These are phyloP conservation scores for Wallacemonas sp. DNA, from an alignment of 208 protist species.

Conservation along the genomic window DNA sequence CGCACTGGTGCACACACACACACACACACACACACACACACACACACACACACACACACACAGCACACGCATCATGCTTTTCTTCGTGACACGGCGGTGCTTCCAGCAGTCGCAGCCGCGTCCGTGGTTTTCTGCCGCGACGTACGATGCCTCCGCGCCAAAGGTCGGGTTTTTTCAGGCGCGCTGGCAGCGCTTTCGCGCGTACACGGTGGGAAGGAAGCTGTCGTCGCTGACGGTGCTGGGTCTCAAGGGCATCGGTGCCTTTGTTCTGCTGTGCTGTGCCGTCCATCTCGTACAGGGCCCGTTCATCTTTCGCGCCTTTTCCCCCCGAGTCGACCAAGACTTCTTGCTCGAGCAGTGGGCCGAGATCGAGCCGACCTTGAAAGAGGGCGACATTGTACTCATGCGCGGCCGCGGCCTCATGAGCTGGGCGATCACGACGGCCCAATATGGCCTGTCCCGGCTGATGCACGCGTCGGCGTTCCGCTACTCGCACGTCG, in stretches of 20 bases:
- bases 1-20: too few species aligned
- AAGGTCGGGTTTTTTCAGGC: neutral
- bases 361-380: conserved; percentile 70
- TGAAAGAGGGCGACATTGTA: conserved; percentile 74
- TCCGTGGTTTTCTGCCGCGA: neutral
- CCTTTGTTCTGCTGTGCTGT: conserved; percentile 43
- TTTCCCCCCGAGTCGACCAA: conserved; percentile 27
- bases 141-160: neutral
- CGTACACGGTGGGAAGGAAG: conserved; percentile 19
- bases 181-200: conserved; percentile 27
- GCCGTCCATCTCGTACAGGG: conserved; percentile 37
- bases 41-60: too few species aligned
- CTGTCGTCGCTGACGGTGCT: conserved; percentile 24
- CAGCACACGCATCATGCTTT: neutral
- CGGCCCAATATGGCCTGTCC: conserved; percentile 50
- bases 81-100: conserved; percentile 7
- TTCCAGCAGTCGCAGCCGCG: conserved; percentile 2
- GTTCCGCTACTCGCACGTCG: conserved; percentile 83
- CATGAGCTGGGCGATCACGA: conserved; percentile 60
- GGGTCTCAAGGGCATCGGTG: conserved; percentile 12
- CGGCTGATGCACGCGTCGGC: conserved; percentile 36
- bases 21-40: too few species aligned
- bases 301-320: conserved; percentile 36
- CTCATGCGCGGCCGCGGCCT: conserved; percentile 65
- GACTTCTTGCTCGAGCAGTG: conserved; percentile 71